Evolutionary conservation across 2,329 filamentous ascomycete species (phyloP), one percentile per base, ranked within the genome.

Genomic region (Coleophoma eucalyptorum): DNA sequence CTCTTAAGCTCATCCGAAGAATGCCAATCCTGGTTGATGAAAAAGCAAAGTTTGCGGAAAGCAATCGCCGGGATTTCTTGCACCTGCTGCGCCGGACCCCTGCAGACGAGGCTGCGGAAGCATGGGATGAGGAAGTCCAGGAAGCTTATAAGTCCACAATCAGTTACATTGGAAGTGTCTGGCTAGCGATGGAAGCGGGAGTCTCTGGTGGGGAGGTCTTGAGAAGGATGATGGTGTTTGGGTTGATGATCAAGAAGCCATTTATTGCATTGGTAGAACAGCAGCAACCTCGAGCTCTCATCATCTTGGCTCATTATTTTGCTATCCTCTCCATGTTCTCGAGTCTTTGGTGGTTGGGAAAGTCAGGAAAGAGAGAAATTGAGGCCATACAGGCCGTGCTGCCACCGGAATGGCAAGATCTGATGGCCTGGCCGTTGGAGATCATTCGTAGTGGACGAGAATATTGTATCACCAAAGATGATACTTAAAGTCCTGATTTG

Each of bases 291-390:
- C 48, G 57, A 19, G 54, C 60, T 1, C 48, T 62, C 37, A 52
- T 59, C n/a, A 49, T 62, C 6, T 37, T 62, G 43, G 62, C 67
- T 2, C 62, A 68, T 55, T 69, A 63, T 60, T 60, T 68, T 51
- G 62, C 66, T 1, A 50, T 69, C 13, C 56, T 68, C 13, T 59
- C 62, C 48, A 52, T 64, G 34, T 43, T 66, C 26, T 61, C 62
- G 31, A 59, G 61, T n/a, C 58, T 68, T 35, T 69, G 67, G 67
- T 68, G 67, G 67, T 60, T 67, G 32, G 55, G 55, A 53, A 55
- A 55, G 40, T 62, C 62, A 49, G 61, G 38, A 16, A 11, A 21
- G 5, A 45, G 53, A 20, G 57, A 57, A 37, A 47, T 55, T n/a
- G 46, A 48, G 13, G 55, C 49, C 2, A 59, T 56, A 21, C 42